phyloP scores from a whole-genome alignment of 176 grass and related monocot genomes.

The Alopecurus myosuroides region DNA sequence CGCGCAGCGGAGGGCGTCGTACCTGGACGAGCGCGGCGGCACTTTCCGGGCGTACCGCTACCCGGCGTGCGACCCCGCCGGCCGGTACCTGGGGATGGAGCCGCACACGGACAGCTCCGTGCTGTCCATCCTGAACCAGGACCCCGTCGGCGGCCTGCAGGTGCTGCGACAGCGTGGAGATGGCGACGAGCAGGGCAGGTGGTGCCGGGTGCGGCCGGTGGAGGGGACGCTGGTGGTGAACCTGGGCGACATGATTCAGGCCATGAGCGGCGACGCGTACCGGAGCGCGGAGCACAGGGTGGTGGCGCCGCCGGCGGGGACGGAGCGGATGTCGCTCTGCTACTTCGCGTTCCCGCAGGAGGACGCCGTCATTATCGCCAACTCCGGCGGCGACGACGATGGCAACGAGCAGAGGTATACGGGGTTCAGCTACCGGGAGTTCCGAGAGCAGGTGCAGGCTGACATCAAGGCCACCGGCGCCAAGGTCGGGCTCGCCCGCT shows the following conservation, averaged over 20 bases:
- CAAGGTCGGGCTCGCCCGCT: constrained; percentile 63
- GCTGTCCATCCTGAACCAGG: constrained; percentile 58
- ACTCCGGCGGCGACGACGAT: not conserved
- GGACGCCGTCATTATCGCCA: constrained; percentile 21
- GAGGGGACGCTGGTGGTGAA: constrained; percentile 48
- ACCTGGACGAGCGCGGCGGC: constrained; percentile 53
- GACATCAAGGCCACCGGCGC: constrained; percentile 59
- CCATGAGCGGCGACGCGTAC: constrained; percentile 53
- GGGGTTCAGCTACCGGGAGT: constrained; percentile 58
- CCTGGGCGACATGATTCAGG: constrained; percentile 72
- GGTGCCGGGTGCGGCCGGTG: constrained; percentile 33
- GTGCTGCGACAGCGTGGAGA: constrained; percentile 37
- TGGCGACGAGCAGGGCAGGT: not conserved
- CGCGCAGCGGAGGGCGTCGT: not conserved
- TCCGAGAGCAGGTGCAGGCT: constrained; percentile 57
- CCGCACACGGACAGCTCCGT: constrained; percentile 86
- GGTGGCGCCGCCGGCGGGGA: constrained; percentile 31
- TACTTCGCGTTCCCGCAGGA: constrained; percentile 74
- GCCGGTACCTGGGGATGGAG: constrained; percentile 54
- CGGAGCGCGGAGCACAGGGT: constrained; percentile 66
- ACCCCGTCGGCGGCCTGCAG: constrained; percentile 58
- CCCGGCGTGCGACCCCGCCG: constrained; percentile 27
- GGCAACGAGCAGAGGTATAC: constrained; percentile 26
- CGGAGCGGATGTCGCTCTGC: constrained; percentile 60
- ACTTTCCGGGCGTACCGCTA: constrained; percentile 72